Conservation (phyloP, 257 asterid species). For the Ilex aquifolium region DNA sequence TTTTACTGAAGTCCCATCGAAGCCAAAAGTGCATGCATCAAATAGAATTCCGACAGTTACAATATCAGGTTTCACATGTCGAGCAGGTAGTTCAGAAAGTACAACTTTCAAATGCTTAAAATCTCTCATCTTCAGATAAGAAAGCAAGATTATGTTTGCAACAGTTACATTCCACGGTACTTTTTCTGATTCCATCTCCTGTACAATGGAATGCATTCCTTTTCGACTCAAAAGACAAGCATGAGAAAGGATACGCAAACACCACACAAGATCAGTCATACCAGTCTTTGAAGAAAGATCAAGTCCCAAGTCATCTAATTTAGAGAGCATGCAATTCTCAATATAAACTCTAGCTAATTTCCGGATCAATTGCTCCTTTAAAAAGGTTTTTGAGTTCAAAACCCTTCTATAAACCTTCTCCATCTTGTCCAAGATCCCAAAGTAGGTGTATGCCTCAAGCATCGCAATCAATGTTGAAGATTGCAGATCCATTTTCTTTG, state of each 20-base stretch:
- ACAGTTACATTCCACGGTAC: slow-evolving; percentile 25
- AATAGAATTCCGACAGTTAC: slow-evolving; percentile 23
- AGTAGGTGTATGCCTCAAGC: slow-evolving; percentile 25
- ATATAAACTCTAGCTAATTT: slow-evolving; percentile 22
- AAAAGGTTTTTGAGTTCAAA: slow-evolving; percentile 11
- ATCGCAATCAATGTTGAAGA: slow-evolving; percentile 20
- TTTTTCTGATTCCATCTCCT: slow-evolving; percentile 26
- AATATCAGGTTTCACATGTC: slow-evolving; percentile 25
- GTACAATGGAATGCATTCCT: slow-evolving; percentile 20
- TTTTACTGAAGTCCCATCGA: slow-evolving; percentile 18
- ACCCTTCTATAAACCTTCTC: slow-evolving; percentile 17
- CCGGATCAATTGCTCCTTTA: slow-evolving; percentile 22
- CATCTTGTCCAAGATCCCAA: slow-evolving; percentile 26
- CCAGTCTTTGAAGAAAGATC: slow-evolving; percentile 22
- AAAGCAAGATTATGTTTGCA: slow-evolving; percentile 21
- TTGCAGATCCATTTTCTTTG: slow-evolving; percentile 20
- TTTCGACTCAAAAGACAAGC: slow-evolving; percentile 26
- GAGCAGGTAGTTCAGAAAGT: slow-evolving; percentile 26
- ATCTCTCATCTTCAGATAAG: slow-evolving; percentile 31
- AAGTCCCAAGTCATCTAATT: slow-evolving; percentile 24
- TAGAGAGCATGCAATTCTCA: slow-evolving; percentile 26
- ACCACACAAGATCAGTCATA: slow-evolving; percentile 24
- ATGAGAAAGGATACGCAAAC: slow-evolving; percentile 27
- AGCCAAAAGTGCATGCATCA: slow-evolving; percentile 24
- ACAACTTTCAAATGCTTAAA: slow-evolving; percentile 19